Evolutionary conservation across 257 asterid species (phyloP).

Genomic region (Hygrophila difformis): DNA sequence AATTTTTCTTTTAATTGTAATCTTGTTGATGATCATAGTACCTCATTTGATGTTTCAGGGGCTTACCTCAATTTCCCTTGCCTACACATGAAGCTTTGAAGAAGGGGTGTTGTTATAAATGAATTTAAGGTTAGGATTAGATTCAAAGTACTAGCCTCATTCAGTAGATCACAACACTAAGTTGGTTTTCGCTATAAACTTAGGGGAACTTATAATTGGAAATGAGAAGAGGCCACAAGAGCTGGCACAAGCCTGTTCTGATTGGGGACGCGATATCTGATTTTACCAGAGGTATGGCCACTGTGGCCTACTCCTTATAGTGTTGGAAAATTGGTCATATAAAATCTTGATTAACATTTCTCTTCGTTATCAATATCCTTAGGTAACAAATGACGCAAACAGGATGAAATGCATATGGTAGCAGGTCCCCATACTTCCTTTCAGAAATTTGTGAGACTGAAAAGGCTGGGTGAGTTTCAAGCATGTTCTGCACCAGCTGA

Average conservation of each 20-base stretch:
- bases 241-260: slow-evolving; percentile 20
- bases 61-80: slow-evolving; percentile 35
- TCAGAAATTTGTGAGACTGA: slow-evolving; percentile 26
- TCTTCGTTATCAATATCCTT: slow-evolving; percentile 7
- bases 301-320: too few species aligned
- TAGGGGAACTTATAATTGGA: slow-evolving; percentile 25
- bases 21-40: not conserved
- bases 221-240: slow-evolving; percentile 13
- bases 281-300: slow-evolving; percentile 30
- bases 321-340: too few species aligned
- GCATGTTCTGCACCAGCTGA: too few species aligned
- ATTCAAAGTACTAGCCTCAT: not conserved
- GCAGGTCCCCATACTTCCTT: slow-evolving; percentile 15
- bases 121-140: slow-evolving; percentile 30
- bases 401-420: slow-evolving; percentile 27
- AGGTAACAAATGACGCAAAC: slow-evolving; percentile 31
- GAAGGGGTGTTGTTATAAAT: slow-evolving; percentile 31
- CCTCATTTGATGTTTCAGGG: slow-evolving; percentile 17
- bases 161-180: not conserved
- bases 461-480: slow-evolving; percentile 22
- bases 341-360: too few species aligned
- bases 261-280: slow-evolving; percentile 36
- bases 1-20: not conserved
- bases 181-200: not conserved
- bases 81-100: slow-evolving; percentile 36